Evolutionary conservation across 768 basidiomycete genomes (phyloP).

Genomic region (Boletellus sp.): DNA sequence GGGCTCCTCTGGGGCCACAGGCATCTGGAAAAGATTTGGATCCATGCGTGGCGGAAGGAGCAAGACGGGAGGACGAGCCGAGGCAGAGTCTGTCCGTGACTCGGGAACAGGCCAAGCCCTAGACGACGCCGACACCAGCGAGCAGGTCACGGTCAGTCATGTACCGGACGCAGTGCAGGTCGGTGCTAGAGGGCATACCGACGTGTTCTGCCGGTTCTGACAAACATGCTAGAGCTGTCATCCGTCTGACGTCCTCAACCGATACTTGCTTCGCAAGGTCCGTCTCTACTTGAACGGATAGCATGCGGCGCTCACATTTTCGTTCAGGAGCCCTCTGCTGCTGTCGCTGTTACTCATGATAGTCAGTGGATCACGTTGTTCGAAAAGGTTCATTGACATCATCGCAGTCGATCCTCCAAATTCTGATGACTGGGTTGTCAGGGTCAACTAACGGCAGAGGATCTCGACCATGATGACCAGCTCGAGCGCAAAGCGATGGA

Average conservation of each 20-base stretch:
- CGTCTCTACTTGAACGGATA: no score
- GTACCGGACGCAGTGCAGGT: neutral
- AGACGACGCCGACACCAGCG: neutral
- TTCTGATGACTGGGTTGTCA: neutral
- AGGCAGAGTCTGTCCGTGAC: no score
- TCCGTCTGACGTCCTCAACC: slow-evolving; percentile 14
- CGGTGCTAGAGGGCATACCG: neutral
- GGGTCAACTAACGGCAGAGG: slow-evolving; percentile 3
- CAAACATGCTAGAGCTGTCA: neutral
- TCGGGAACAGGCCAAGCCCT: no score
- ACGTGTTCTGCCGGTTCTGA: neutral
- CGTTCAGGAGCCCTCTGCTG: neutral
- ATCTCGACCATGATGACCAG: neutral
- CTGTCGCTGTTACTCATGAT: slow-evolving; percentile 2
- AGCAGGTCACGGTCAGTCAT: neutral
- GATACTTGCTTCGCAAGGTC: slow-evolving; percentile 2
- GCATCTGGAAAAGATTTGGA: slow-evolving; percentile 2
- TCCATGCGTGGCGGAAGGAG: neutral
- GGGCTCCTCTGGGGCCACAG: neutral
- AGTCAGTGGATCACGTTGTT: slow-evolving; percentile 4
- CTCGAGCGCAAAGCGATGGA: slow-evolving; percentile 1
- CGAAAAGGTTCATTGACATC: neutral
- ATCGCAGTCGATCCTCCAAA: no score
- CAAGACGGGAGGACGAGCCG: neutral
- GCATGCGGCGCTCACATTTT: no score